phyloP scores from a whole-genome alignment of 2,329 filamentous ascomycete genomes.

The Simplicillium sp. region DNA sequence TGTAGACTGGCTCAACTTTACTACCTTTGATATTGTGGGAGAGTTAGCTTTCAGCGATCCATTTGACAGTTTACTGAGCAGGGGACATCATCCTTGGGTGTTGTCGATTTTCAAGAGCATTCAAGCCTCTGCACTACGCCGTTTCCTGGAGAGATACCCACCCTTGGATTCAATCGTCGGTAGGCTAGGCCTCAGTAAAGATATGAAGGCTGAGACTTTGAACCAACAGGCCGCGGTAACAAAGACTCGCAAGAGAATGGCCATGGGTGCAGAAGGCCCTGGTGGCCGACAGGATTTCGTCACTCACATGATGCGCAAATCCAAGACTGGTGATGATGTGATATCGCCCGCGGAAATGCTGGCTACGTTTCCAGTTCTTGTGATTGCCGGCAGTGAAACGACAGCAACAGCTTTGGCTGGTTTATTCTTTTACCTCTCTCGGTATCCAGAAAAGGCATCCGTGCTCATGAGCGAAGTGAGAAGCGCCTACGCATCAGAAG shows the following conservation, averaged over 20 bases:
- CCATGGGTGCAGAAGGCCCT: conserved; percentile 12
- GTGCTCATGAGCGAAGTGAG: conserved; percentile 25
- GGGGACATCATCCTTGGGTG: conserved; percentile 17
- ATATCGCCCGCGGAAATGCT: conserved; percentile 24
- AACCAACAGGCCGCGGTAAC: conserved; percentile 12
- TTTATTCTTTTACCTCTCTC: conserved; percentile 18
- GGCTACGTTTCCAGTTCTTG: conserved; percentile 10
- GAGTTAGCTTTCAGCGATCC: conserved; percentile 32
- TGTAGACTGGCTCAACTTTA: conserved; percentile 24
- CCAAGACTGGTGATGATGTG: conserved; percentile 18
- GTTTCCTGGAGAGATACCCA: conserved; percentile 8
- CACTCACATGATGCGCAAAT: conserved; percentile 17
- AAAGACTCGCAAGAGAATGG: conserved; percentile 11
- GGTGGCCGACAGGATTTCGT: conserved; percentile 12
- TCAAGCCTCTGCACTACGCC: conserved; percentile 3
- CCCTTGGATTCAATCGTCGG: not conserved
- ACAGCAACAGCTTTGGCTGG: conserved; percentile 20
- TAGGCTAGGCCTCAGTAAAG: not conserved
- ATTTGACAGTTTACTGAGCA: conserved; percentile 23
- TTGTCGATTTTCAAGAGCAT: conserved; percentile 10
- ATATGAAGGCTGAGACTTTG: not conserved
- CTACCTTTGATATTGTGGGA: conserved; percentile 29
- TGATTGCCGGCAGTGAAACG: conserved; percentile 23
- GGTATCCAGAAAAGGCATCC: conserved; percentile 17
- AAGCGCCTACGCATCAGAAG: conserved; percentile 18